Evolutionary conservation across 768 basidiomycete species (phyloP), one percentile per base, ranked within the genome.

Genomic region (Filobasidium wieringae): DNA sequence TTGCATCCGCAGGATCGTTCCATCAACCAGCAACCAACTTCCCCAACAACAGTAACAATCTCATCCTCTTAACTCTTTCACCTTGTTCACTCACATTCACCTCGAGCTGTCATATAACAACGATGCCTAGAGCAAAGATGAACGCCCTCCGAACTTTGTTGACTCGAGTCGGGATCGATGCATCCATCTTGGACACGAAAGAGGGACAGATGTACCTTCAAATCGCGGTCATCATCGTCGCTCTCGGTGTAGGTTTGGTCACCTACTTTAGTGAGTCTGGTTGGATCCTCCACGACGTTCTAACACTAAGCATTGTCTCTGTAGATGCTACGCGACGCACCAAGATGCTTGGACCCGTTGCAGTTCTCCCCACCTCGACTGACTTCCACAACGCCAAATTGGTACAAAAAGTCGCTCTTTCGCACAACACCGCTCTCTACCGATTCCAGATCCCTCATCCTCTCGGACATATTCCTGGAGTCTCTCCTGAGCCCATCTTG

Each of bases 351-450:
- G 34, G 39, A 43, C 31, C 56, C 1, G 47, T 50, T 27, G 56
- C 56, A n/a, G 50, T 57, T 27, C 32, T 57, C 7, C 57, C 51
- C 7, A 58, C 51, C 11, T 51, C 51, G 15, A 43, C 57, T 19
- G 77, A 78, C 57, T 99, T 90, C 86, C 80, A 85, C 66, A 78
- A 84, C 63, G 96, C 88, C 77, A 80, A 86, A 27, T 81, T 99
- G 57, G 75, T 77, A 54, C 80, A 87, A 65, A 95, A 93, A 75
- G 83, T 82, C 47, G 77, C 81, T 66, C 79, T 97, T 55, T 96
- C 92, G 7, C 88, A 87, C 63, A 99, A 99, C 76, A 99, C 95
- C 36, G 93, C 95, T 68, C 80, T 90, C 89, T 96, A 63, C 58
- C 84, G 64, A 12, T 36, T 34, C 19, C 45, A 58, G 26, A 56